Base-by-base conservation (phyloP, 371 early-diverging fungal species). In the Mortierella sp. region DNA sequence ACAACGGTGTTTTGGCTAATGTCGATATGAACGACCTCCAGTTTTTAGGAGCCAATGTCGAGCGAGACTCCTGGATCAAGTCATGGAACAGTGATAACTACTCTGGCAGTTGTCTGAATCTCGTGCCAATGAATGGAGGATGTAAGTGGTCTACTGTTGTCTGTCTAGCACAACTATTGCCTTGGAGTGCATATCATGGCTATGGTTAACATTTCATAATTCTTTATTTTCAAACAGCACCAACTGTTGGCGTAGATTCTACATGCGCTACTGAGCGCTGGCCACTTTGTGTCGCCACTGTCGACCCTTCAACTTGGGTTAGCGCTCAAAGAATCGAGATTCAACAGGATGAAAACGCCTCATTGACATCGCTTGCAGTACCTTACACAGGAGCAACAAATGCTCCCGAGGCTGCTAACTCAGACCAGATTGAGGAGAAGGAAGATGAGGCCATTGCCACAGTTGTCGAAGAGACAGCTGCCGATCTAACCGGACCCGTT, bases 81-180 rank as follows among this genome's bases (percentile, higher is more conserved):
- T 47, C 72, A 29, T 71, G 77, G 77, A 76, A 76, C 28, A 64
- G 62, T 1, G 77, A 76, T 37, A 57, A 64, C 28, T 71, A 71
- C 57, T 53, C 64, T 22, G 34, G 43, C 32, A 68, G 77, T 31
- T 76, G 77, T 37, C 5, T 76, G 47, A 68, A 67, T 10, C 26
- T 76, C 17, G 40, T 54, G 45, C 65, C 64, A 0, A 43, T 9
- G 6, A 55, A 35, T 32, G 67, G 49, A 0, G 55, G 54, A 13
- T 32, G 70, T 75, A 70, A 61, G 43, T 42, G 6, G 43, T 3
- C 43, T 15, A 12, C 12, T 12, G 15, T 12, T 42, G 7, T 15
- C 43, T 42, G 2, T 42, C 15, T 42, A 12, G 15, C 43, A 15
- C 15, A 42, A 42, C 4, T 10, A 5, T 23, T 42, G 42, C 55